phyloP scores from a whole-genome alignment of 176 grass and related monocot species.

The Luzula sylvatica region DNA sequence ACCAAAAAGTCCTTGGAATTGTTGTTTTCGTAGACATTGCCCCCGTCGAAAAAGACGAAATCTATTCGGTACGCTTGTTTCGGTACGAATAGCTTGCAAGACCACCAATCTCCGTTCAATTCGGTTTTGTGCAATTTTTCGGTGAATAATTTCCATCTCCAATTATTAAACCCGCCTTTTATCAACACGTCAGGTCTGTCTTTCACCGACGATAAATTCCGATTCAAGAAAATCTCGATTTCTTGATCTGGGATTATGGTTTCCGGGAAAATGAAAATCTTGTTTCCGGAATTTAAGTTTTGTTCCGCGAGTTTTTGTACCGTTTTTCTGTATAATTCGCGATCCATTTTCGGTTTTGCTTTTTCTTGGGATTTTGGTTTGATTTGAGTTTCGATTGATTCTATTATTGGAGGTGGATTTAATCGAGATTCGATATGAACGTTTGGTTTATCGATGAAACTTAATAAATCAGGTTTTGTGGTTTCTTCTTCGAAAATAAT shows the following conservation, averaged over 20 bases:
- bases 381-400: constrained; percentile 1
- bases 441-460: constrained; percentile 16
- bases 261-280: constrained; percentile 61
- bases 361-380: background rate
- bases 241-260: constrained; percentile 33
- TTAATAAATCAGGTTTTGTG: constrained; percentile 16
- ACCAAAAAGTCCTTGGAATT: constrained; percentile 58
- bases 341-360: constrained; percentile 28
- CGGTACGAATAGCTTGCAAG: constrained; percentile 69
- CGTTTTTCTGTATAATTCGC: constrained; percentile 25
- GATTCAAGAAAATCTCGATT: constrained; percentile 67
- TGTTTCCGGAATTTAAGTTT: constrained; percentile 41
- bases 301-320: constrained; percentile 56
- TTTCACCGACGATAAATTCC: constrained; percentile 47
- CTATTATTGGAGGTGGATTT: background rate
- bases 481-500: background rate
- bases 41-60: constrained; percentile 93
- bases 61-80: constrained; percentile 89
- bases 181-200: constrained; percentile 46
- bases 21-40: constrained; percentile 69
- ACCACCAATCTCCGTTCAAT: constrained; percentile 86
- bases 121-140: constrained; percentile 61
- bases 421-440: constrained; percentile 3
- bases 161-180: constrained; percentile 83
- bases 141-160: constrained; percentile 81